Conservation (phyloP, 2,329 filamentous ascomycete species). For the Ophiocordyceps camponoti-leonardi region DNA sequence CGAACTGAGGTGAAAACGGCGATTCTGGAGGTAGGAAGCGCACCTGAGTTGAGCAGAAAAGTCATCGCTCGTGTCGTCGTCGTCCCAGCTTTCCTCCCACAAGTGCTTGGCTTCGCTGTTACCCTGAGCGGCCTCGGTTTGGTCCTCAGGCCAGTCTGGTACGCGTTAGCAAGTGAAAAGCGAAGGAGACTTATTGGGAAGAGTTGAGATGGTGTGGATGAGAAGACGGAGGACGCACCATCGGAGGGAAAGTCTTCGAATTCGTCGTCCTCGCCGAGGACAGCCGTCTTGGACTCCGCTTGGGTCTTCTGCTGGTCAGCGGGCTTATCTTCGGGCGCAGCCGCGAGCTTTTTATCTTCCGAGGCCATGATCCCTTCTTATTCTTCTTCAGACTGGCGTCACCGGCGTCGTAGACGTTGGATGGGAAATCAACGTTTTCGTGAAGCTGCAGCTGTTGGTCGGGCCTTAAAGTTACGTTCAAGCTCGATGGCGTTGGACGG, state of each 20-base stretch:
- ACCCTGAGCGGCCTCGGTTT: slow-evolving; percentile 62
- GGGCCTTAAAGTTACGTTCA: not conserved
- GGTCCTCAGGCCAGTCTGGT: slow-evolving; percentile 81
- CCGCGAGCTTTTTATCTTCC: not conserved
- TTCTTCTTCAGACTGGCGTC: not conserved
- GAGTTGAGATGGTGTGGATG: not conserved
- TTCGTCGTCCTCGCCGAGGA: slow-evolving; percentile 93
- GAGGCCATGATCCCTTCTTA: not conserved
- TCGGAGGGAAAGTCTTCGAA: slow-evolving; percentile 98
- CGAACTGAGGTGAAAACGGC: not conserved
- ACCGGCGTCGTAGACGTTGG: not conserved
- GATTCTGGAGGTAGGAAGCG: slow-evolving; percentile 14
- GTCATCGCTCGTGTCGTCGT: slow-evolving; percentile 92
- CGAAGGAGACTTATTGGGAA: no score
- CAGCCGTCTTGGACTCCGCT: slow-evolving; percentile 23
- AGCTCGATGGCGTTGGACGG: no score
- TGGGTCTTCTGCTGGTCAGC: slow-evolving; percentile 10
- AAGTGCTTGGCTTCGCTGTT: slow-evolving; percentile 58
- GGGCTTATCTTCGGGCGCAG: slow-evolving; percentile 5
- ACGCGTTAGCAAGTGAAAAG: not conserved
- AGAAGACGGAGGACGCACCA: slow-evolving; percentile 36
- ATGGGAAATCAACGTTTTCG: not conserved
- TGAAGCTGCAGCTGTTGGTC: not conserved
- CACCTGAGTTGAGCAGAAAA: slow-evolving; percentile 91
- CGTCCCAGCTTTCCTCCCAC: slow-evolving; percentile 99